Evolutionary conservation across 1,284 basidiomycete species (phyloP), one percentile per base, ranked within the genome.

Genomic region (Wallemia hederae): DNA sequence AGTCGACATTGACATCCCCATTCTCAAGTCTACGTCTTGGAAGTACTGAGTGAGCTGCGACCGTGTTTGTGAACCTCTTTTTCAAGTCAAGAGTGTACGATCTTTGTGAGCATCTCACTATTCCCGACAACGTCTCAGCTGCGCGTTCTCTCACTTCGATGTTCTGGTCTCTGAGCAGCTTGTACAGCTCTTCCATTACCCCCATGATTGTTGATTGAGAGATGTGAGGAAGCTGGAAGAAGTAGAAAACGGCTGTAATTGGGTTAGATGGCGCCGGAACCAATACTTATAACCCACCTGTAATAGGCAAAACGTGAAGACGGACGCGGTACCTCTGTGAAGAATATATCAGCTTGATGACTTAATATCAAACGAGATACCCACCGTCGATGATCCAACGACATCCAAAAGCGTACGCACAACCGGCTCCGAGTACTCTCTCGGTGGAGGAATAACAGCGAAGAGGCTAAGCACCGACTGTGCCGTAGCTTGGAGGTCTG

Each of bases 141-240:
- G 88, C 85, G 77, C 85, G 90, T 70, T 90, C 86, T 63, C 90
- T 79, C 27, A 96, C 90, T 72, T 96, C 90, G 60, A 91, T 81
- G 67, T 92, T 92, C 67, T 86, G 83, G 69, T 96, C 90, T 26
- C 78, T 76, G 59, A 96, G 74, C 68, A 90, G 90, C 59, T 82
- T 79, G 27, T 87, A 76, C 58, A 92, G 74, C 29, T 68, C 68
- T 65, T 73, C 66, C 28, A 67, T 60, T 29, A 84, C 79, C 63
- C 85, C 83, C 77, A 88, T 81, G 64, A 87, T 78, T 65, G 76
- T 78, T 26, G 77, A 75, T 60, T 83, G 77, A 55, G 78, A 78
- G 60, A 90, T 78, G 61, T 80, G 77, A 63, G 87, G 72, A 59
- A 94, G 75, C 69, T 91, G 90, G 62, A 84, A 77, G 69, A 85